Conservation (phyloP, 805 yeast species). For the Yamadazyma sp. region DNA sequence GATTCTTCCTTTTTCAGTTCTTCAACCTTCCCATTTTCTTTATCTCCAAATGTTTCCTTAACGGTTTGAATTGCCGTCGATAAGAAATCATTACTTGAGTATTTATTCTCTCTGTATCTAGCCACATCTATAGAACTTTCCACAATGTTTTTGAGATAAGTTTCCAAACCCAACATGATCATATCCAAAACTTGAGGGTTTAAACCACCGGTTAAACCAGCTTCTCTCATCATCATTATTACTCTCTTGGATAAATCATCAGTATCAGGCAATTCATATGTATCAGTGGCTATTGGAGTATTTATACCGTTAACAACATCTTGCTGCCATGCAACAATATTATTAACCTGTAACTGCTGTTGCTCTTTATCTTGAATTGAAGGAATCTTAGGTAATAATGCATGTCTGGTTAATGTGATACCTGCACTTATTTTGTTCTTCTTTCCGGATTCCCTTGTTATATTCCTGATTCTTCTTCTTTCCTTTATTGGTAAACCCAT, state of each 20-base stretch:
- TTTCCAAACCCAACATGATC: slow-evolving; percentile 75
- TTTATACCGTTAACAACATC: slow-evolving; percentile 85
- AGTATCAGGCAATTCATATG: slow-evolving; percentile 78
- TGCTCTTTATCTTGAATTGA: slow-evolving; percentile 52
- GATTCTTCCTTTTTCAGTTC: slow-evolving; percentile 3
- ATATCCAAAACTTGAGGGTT: slow-evolving; percentile 77
- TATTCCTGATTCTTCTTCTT: slow-evolving; percentile 76
- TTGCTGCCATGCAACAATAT: slow-evolving; percentile 82
- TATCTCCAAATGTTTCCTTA: slow-evolving; percentile 6
- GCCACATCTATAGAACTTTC: slow-evolving; percentile 74
- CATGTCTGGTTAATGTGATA: slow-evolving; percentile 66
- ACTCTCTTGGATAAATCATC: slow-evolving; percentile 66
- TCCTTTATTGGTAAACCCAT: slow-evolving; percentile 84
- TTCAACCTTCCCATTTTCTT: neutral
- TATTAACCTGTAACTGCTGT: slow-evolving; percentile 43
- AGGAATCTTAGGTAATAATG: slow-evolving; percentile 82
- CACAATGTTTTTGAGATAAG: slow-evolving; percentile 68
- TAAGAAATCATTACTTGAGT: slow-evolving; percentile 35
- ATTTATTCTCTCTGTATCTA: slow-evolving; percentile 53
- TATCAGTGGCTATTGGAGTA: slow-evolving; percentile 74
- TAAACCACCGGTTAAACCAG: slow-evolving; percentile 82
- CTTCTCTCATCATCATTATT: slow-evolving; percentile 81
- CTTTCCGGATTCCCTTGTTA: slow-evolving; percentile 80
- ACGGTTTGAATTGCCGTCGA: slow-evolving; percentile 18
- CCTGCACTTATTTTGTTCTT: slow-evolving; percentile 68